Percentiles rank a stretch among this genome's conserved stretches.
Evolutionary conservation across 1,284 basidiomycete genomes (phyloP).

Genomic region (Malassezia sp.): DNA sequence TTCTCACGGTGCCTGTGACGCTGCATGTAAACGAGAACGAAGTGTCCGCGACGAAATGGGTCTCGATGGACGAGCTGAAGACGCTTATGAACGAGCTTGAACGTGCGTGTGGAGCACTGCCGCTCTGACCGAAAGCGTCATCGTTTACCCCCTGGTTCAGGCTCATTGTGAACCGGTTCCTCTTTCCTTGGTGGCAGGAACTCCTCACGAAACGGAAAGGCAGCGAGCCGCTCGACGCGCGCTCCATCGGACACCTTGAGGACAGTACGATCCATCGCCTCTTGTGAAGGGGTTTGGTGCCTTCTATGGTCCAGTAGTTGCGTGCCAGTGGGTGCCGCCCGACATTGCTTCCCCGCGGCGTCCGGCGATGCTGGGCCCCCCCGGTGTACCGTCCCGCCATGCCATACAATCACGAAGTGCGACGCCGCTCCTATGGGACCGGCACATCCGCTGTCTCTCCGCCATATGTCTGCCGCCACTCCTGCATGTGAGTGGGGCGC

Average conservation of each 20-base stretch:
- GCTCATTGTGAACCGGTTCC: conserved; percentile 87
- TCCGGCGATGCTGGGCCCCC: too few relatives aligned
- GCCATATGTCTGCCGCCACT: conserved; percentile 10
- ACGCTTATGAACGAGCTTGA: conserved; percentile 70
- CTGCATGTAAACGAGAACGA: conserved; percentile 79
- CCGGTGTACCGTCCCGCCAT: too few relatives aligned
- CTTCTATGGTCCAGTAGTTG: too few relatives aligned
- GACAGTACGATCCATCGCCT: conserved; percentile 42
- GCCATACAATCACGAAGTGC: too few relatives aligned
- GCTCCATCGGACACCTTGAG: conserved; percentile 24
- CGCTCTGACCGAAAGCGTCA: conserved; percentile 61
- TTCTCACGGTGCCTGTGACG: conserved; percentile 79
- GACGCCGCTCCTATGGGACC: too few relatives aligned
- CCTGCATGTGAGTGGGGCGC: conserved; percentile 5
- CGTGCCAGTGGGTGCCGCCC: too few relatives aligned
- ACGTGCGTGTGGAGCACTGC: conserved; percentile 18
- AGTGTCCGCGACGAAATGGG: conserved; percentile 81
- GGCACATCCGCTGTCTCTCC: too few relatives aligned
- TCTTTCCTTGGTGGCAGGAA: conserved; percentile 97
- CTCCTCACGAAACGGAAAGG: conserved; percentile 51
- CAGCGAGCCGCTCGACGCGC: conserved; percentile 24
- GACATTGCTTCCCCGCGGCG: too few relatives aligned
- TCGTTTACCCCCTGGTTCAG: conserved; percentile 99
- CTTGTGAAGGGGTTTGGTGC: conserved; percentile 22
- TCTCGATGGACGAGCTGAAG: conserved; percentile 75